phyloP scores from a whole-genome alignment of 2,329 filamentous ascomycete genomes.

The Cladophialophora exuberans region DNA sequence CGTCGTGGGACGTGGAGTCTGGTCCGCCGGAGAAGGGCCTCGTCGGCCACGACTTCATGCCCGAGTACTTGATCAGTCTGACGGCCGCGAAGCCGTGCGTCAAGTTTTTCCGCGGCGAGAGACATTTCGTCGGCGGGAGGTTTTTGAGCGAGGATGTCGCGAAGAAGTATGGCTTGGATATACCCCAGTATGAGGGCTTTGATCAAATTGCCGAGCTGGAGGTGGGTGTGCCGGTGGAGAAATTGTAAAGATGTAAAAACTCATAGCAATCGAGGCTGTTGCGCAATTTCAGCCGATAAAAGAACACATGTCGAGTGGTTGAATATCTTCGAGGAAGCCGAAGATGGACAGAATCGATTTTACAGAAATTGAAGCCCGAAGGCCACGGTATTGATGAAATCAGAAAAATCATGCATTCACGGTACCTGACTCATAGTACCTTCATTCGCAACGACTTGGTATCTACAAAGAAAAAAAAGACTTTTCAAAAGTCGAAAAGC shows the following conservation, averaged over 20 bases:
- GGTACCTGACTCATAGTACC: no score
- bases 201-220: slow-evolving; percentile 80
- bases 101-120: slow-evolving; percentile 73
- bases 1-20: slow-evolving; percentile 88
- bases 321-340: no score
- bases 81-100: slow-evolving; percentile 92
- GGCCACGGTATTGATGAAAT: no score
- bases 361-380: no score
- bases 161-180: slow-evolving; percentile 81
- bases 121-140: slow-evolving; percentile 90
- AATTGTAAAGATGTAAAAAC: slow-evolving; percentile 31
- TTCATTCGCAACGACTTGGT: no score
- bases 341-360: no score
- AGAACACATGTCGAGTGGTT: no score
- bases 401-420: no score
- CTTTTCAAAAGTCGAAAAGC: no score
- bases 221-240: slow-evolving; percentile 32
- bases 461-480: no score
- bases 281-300: no score
- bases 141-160: slow-evolving; percentile 80
- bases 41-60: slow-evolving; percentile 78
- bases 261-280: no score
- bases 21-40: slow-evolving; percentile 75
- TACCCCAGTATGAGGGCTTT: slow-evolving; percentile 80
- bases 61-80: slow-evolving; percentile 78